A percentile compares a stretch with the other conserved stretches of the same genome.
phyloP scores from a whole-genome alignment of 192 early-diverging fungal genomes.

The Mortierella antarctica region DNA sequence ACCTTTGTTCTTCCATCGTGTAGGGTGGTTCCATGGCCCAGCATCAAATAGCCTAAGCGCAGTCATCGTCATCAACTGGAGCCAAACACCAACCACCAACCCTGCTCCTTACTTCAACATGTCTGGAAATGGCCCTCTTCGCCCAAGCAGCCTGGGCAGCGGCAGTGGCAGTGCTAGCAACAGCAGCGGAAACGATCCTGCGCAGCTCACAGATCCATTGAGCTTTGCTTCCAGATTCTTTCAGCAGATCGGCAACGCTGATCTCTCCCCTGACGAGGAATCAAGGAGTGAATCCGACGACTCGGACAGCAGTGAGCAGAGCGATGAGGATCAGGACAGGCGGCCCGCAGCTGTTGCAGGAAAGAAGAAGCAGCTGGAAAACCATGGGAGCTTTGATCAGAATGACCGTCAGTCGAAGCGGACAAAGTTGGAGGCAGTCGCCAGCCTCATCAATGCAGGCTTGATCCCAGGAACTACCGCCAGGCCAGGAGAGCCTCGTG shows the following conservation, averaged over 20 bases:
- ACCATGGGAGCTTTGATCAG: background rate
- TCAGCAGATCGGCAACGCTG: conserved; percentile 38
- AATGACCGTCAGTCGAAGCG: conserved; percentile 28
- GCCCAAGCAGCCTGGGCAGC: background rate
- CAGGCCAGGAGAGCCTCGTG: background rate
- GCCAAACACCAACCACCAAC: too few species aligned
- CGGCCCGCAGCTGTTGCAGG: background rate
- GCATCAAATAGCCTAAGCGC: too few species aligned
- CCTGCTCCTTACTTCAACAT: background rate
- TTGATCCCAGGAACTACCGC: background rate
- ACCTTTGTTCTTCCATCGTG: too few species aligned
- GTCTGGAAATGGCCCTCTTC: conserved; percentile 6
- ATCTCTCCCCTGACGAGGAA: conserved; percentile 27
- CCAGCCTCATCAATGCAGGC: conserved; percentile 38
- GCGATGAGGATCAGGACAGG: background rate
- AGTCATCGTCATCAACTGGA: too few species aligned
- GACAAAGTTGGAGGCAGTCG: conserved; percentile 31
- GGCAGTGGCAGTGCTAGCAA: conserved; percentile 1
- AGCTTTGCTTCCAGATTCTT: conserved; percentile 51
- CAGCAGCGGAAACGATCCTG: conserved; percentile 10
- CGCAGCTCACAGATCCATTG: conserved; percentile 34
- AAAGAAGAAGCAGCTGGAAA: conserved; percentile 5
- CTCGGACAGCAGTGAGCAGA: background rate
- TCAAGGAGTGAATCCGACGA: conserved; percentile 16
- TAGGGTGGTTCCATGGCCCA: too few species aligned